Evolutionary conservation across 2,329 filamentous ascomycete genomes (phyloP).

Genomic region (Rachicladosporium sp.): DNA sequence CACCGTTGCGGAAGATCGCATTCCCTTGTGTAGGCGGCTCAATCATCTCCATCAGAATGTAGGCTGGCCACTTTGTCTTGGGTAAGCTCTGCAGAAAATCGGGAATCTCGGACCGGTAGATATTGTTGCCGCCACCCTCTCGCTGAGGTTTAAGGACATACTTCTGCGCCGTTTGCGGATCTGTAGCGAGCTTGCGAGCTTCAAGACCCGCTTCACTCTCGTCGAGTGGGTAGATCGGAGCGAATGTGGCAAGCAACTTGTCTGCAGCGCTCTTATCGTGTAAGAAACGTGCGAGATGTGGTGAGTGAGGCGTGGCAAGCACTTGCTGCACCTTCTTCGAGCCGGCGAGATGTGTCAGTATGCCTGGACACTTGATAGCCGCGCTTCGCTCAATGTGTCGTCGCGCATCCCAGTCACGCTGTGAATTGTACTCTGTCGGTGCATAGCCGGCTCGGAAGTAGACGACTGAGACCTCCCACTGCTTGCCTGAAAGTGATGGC

Average conservation of each 20-base stretch:
- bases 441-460: constrained; percentile 89
- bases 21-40: constrained; percentile 73
- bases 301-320: constrained; percentile 60
- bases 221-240: constrained; percentile 92
- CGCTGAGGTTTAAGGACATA: constrained; percentile 95
- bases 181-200: constrained; percentile 63
- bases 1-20: constrained; percentile 72
- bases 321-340: constrained; percentile 97
- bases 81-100: constrained; percentile 62
- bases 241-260: constrained; percentile 67
- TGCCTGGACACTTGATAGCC: constrained; percentile 88
- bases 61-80: constrained; percentile 75
- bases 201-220: constrained; percentile 54
- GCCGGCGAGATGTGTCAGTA: constrained; percentile 83
- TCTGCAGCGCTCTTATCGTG: constrained; percentile 37
- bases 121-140: constrained; percentile 92
- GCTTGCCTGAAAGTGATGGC: constrained; percentile 52
- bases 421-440: constrained; percentile 67
- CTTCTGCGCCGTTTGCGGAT: constrained; percentile 53
- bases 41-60: constrained; percentile 97
- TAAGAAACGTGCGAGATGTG: constrained; percentile 60
- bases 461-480: constrained; percentile 77
- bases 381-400: constrained; percentile 78
- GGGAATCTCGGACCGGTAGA: constrained; percentile 80
- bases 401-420: constrained; percentile 66